Percentiles rank a stretch among this genome's conserved stretches.
Conservation (phyloP, 2,329 filamentous ascomycete species). For the Aspergillus sergii region DNA sequence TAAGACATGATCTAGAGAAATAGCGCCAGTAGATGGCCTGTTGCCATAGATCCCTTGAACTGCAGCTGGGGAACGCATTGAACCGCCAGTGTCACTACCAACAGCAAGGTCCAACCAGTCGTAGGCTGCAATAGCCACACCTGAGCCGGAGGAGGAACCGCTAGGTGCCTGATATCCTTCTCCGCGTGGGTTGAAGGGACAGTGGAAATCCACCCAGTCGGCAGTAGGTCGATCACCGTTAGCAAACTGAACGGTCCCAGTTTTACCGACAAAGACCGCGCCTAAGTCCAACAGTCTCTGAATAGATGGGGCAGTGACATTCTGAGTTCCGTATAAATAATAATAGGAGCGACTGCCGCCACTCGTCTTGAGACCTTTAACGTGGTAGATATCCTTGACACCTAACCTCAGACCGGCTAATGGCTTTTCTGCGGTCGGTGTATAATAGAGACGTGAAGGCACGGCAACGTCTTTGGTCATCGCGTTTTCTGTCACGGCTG, state of each 20-base stretch:
- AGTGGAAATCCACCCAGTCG: constrained; percentile 40
- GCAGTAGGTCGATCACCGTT: constrained; percentile 31
- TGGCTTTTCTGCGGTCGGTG: constrained; percentile 55
- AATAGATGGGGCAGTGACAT: constrained; percentile 53
- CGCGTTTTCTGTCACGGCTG: constrained; percentile 15
- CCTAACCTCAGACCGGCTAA: constrained; percentile 60
- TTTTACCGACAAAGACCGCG: constrained; percentile 48
- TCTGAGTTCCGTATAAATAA: constrained; percentile 52
- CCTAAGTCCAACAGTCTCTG: constrained; percentile 63
- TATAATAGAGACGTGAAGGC: constrained; percentile 63
- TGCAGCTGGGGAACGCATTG: constrained; percentile 29
- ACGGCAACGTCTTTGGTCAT: constrained; percentile 52
- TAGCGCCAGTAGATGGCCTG: constrained; percentile 26
- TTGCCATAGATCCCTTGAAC: constrained; percentile 33
- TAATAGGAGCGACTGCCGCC: constrained; percentile 63
- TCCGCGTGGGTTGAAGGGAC: constrained; percentile 42
- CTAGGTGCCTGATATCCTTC: constrained; percentile 35
- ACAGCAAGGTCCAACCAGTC: constrained; percentile 34
- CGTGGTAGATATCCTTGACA: constrained; percentile 65
- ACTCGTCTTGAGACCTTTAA: constrained; percentile 59
- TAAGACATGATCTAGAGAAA: constrained; percentile 23
- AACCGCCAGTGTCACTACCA: constrained; percentile 31
- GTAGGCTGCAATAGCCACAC: constrained; percentile 33
- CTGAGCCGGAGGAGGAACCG: constrained; percentile 24
- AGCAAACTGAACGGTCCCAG: constrained; percentile 38